Evolutionary conservation across 2,329 filamentous ascomycete genomes (phyloP).

Genomic region (Colletotrichum sp.): DNA sequence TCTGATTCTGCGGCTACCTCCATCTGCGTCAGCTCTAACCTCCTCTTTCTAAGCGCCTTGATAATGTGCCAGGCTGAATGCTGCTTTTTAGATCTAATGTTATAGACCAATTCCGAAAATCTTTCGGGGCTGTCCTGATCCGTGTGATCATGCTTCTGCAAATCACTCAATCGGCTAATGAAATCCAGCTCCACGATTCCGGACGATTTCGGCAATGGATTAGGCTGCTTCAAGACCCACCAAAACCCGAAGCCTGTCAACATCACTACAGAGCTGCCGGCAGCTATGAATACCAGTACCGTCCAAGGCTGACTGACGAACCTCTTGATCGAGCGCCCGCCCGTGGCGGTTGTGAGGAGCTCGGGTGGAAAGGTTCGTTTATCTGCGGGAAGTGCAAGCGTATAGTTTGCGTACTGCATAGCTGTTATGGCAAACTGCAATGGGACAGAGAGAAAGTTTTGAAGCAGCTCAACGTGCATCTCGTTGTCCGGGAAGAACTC

Average conservation of each 20-base stretch:
- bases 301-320: constrained; percentile 23
- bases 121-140: neutral
- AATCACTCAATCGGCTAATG: neutral
- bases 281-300: constrained; percentile 21
- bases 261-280: neutral
- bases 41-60: neutral
- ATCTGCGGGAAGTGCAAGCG: neutral
- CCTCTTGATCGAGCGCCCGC: constrained; percentile 18
- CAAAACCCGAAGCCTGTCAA: neutral
- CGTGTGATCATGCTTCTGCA: neutral
- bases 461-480: constrained; percentile 15
- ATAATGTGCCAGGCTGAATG: neutral
- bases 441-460: constrained; percentile 24
- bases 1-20: neutral
- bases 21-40: neutral
- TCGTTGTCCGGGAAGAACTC: constrained; percentile 25
- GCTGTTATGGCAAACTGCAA: constrained; percentile 25
- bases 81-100: neutral
- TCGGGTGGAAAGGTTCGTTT: constrained; percentile 18
- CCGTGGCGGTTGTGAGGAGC: constrained; percentile 19
- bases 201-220: constrained; percentile 3
- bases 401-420: constrained; percentile 23
- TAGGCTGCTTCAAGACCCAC: neutral
- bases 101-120: neutral
- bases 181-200: constrained; percentile 8